A percentile compares a stretch with the other conserved stretches of the same genome.
Conservation (phyloP, 768 basidiomycete species). For the Russula virescens region DNA sequence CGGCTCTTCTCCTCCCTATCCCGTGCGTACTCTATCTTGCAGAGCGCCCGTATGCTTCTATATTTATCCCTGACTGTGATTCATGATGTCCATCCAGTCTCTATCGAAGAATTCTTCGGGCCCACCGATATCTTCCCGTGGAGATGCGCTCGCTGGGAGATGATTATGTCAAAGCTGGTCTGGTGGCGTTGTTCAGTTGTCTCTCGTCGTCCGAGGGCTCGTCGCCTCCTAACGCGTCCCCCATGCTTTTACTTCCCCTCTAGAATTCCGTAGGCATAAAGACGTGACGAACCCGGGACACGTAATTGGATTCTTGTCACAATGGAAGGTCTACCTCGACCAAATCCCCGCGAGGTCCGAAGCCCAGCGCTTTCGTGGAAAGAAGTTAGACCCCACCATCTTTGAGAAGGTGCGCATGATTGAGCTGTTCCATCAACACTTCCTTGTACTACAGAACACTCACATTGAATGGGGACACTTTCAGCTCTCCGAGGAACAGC, state of each 20-base stretch:
- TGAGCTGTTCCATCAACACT: not conserved
- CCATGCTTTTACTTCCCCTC: not conserved
- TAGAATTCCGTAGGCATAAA: slow-evolving; percentile 85
- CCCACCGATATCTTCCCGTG: slow-evolving; percentile 37
- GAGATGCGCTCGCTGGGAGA: slow-evolving; percentile 46
- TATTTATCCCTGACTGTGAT: too few species aligned
- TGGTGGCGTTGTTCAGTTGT: not conserved
- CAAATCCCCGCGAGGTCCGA: slow-evolving; percentile 47
- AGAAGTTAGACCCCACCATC: slow-evolving; percentile 59
- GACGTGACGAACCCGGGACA: slow-evolving; percentile 78
- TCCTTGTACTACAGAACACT: too few species aligned
- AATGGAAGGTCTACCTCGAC: slow-evolving; percentile 94
- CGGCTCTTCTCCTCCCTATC: slow-evolving; percentile 38
- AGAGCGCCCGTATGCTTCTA: not conserved
- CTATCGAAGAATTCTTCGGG: slow-evolving; percentile 40
- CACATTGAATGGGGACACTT: not conserved
- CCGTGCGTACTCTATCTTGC: slow-evolving; percentile 32
- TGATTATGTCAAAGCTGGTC: slow-evolving; percentile 41
- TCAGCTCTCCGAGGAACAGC: slow-evolving; percentile 85
- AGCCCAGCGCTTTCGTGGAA: slow-evolving; percentile 48
- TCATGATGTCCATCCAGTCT: slow-evolving; percentile 29
- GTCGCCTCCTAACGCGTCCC: not conserved
- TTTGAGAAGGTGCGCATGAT: slow-evolving; percentile 62
- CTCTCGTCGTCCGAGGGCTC: not conserved
- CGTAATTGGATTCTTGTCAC: slow-evolving; percentile 90